These are phyloP conservation scores for Cytospora leucostoma DNA, from an alignment of 2,329 filamentous ascomycete genomes.

Conservation along the genomic window DNA sequence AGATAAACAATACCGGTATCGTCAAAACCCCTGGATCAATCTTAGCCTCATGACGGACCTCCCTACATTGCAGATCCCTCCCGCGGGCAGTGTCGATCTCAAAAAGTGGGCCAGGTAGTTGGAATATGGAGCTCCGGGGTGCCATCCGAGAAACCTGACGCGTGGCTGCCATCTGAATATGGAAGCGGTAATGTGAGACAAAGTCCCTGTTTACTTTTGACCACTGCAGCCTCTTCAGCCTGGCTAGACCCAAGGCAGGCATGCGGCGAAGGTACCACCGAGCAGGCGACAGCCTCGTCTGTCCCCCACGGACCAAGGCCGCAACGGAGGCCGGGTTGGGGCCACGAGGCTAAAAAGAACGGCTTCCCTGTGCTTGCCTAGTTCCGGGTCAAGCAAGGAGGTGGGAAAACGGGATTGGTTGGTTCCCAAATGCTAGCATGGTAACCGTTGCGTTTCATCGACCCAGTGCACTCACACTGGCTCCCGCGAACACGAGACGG, in stretches of 20 bases:
- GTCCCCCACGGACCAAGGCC: not conserved
- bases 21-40: conserved; percentile 14
- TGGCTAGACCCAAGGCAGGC: not conserved
- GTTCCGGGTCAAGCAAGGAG: not conserved
- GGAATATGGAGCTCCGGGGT: not conserved
- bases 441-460: conserved; percentile 22
- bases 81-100: conserved; percentile 14
- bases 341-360: not conserved
- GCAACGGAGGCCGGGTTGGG: not conserved
- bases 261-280: not conserved
- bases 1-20: not conserved
- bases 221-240: not conserved
- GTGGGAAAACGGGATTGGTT: not conserved
- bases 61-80: conserved; percentile 21
- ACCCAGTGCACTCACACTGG: conserved; percentile 6
- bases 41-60: conserved; percentile 6
- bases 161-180: not conserved
- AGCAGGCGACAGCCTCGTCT: not conserved
- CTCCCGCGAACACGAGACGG: conserved; percentile 23
- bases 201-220: not conserved
- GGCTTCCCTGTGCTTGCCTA: not conserved
- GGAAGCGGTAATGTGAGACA: not conserved
- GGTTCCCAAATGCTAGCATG: not conserved
- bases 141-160: conserved; percentile 2
- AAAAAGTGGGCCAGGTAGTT: not conserved